These are phyloP conservation scores for Maudiozyma barnettii DNA, from an alignment of 805 yeast genomes.

Conservation along the genomic window DNA sequence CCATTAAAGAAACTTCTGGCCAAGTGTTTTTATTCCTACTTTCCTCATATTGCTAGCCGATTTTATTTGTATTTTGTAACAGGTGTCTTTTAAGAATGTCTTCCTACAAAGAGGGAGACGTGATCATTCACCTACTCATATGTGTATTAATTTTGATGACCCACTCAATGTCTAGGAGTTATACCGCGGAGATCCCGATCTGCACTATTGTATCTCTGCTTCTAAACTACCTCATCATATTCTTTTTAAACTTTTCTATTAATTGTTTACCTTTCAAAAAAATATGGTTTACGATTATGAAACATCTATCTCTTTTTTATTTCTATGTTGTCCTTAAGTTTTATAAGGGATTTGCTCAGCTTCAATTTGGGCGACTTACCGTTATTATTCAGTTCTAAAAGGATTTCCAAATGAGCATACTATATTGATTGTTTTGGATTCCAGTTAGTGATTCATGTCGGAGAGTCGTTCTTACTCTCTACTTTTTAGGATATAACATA, in stretches of 20 bases:
- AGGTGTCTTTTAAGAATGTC: neutral
- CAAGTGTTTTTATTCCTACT: neutral
- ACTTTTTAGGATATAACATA: neutral
- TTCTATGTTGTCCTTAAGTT: neutral
- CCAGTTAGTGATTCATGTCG: neutral
- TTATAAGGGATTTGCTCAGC: neutral
- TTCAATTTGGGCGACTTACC: neutral
- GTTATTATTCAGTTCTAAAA: neutral
- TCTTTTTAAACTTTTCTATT: neutral
- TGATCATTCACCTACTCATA: neutral
- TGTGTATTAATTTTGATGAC: neutral
- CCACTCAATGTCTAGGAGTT: neutral
- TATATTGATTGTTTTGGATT: neutral
- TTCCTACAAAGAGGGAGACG: neutral
- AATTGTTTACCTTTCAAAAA: neutral
- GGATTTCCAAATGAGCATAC: neutral
- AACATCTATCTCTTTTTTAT: neutral
- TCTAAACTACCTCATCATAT: neutral
- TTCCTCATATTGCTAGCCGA: neutral
- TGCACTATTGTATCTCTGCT: neutral
- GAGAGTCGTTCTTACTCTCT: constrained; percentile 1
- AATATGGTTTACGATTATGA: neutral
- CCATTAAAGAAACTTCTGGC: neutral
- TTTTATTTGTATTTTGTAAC: neutral
- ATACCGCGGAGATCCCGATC: neutral